These are phyloP conservation scores for Dalbergia cochinchinensis DNA, from an alignment of 306 rosid genomes.

Conservation along the genomic window DNA sequence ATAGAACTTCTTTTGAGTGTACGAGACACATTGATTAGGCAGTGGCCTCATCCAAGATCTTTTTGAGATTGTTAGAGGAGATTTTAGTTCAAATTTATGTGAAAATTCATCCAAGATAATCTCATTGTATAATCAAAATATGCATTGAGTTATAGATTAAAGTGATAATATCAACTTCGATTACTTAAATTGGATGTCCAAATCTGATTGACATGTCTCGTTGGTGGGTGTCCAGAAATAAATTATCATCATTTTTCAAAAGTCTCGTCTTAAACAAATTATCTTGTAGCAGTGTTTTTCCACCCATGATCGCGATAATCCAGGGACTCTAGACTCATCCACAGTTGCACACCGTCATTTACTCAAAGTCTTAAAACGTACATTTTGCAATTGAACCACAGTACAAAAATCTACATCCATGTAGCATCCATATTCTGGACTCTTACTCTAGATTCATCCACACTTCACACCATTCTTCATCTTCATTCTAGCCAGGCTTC, in stretches of 20 bases:
- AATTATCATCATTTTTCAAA: not conserved
- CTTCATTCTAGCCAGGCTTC: not conserved
- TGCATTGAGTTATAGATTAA: not conserved
- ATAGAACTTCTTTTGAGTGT: too few species aligned
- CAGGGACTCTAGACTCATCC: slow-evolving; percentile 4
- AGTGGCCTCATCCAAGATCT: not conserved
- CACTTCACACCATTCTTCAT: not conserved
- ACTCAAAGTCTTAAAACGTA: not conserved
- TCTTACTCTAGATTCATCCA: slow-evolving; percentile 1
- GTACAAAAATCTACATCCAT: not conserved
- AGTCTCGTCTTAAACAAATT: not conserved
- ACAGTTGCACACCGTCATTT: not conserved
- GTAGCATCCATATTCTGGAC: not conserved
- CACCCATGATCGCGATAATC: not conserved
- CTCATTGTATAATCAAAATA: not conserved
- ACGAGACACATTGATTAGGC: too few species aligned
- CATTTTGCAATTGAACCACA: not conserved
- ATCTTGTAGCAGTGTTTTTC: not conserved
- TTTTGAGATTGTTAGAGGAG: not conserved
- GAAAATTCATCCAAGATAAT: not conserved
- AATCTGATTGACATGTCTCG: not conserved
- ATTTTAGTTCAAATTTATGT: not conserved
- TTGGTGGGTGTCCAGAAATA: not conserved
- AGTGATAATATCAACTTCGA: not conserved
- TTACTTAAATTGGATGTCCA: not conserved